Evolutionary conservation across 306 rosid species (phyloP).

Genomic region (Malus sylvestris): DNA sequence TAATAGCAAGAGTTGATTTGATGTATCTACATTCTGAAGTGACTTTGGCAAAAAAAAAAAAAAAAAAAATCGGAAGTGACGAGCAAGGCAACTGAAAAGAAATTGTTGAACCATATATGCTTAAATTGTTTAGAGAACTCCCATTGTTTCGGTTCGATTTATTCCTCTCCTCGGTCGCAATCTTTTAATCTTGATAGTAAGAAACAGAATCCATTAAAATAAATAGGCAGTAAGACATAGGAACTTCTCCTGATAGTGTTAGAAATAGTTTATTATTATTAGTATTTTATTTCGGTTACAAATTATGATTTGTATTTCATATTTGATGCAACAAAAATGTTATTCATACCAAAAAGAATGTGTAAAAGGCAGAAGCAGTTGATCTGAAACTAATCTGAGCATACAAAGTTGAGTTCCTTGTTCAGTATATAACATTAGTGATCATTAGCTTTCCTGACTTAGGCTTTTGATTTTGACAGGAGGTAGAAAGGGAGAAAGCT

Average conservation of each 20-base stretch:
- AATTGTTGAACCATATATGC: not conserved
- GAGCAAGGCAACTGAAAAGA: not conserved
- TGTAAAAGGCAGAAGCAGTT: not conserved
- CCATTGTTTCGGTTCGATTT: not conserved
- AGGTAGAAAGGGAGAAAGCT: constrained; percentile 87
- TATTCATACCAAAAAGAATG: not conserved
- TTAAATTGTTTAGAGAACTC: not conserved
- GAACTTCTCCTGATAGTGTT: not conserved
- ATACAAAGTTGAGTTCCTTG: not conserved
- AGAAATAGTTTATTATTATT: not conserved
- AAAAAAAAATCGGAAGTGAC: no score
- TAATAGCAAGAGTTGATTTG: not conserved
- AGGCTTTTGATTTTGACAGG: constrained; percentile 46
- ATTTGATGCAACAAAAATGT: not conserved
- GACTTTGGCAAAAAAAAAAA: not conserved
- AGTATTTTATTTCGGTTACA: no score
- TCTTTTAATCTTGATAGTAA: not conserved
- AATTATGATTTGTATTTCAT: not conserved
- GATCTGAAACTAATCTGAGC: constrained; percentile 1
- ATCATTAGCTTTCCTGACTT: constrained; percentile 18
- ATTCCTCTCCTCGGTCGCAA: not conserved
- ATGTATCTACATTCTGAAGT: not conserved
- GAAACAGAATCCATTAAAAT: not conserved
- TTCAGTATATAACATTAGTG: not conserved
- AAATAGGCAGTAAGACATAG: not conserved